Evolutionary conservation across 352 stramenopile species (phyloP).

Genomic region (Phytophthora ramorum): DNA sequence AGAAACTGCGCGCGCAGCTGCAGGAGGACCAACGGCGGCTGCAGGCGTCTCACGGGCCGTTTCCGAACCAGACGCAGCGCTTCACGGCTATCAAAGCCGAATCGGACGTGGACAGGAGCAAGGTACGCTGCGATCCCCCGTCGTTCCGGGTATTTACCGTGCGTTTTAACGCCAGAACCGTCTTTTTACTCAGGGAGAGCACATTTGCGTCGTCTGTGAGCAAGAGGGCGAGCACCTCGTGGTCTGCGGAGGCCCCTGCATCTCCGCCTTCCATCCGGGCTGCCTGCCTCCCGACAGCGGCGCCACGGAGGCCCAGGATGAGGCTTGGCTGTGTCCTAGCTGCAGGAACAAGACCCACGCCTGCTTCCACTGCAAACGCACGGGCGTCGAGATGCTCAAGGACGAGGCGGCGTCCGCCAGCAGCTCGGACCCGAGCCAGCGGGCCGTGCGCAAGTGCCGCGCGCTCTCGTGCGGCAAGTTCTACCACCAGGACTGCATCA

Average conservation of each 20-base stretch:
- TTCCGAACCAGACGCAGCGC: background rate
- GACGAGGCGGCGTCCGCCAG: conserved; percentile 15
- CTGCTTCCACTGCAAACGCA: conserved; percentile 86
- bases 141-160: conserved; percentile 4
- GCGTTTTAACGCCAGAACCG: conserved; percentile 5
- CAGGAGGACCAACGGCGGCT: conserved; percentile 46
- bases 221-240: conserved; percentile 57
- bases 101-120: conserved; percentile 22
- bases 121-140: conserved; percentile 14
- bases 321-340: conserved; percentile 67
- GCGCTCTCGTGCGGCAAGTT: conserved; percentile 87
- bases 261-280: conserved; percentile 69
- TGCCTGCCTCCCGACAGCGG: conserved; percentile 43
- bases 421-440: conserved; percentile 8
- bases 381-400: conserved; percentile 36
- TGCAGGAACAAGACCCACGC: conserved; percentile 63
- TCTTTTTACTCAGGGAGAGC: conserved; percentile 44
- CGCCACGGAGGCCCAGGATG: conserved; percentile 9
- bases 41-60: conserved; percentile 6
- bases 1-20: conserved; percentile 65
- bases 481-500: conserved; percentile 86
- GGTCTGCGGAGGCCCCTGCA: conserved; percentile 73
- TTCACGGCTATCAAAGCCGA: conserved; percentile 6
- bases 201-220: conserved; percentile 79
- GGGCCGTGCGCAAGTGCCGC: conserved; percentile 75